Conservation (phyloP, 2,329 filamentous ascomycete genomes). For the Bipolaris cookei region DNA sequence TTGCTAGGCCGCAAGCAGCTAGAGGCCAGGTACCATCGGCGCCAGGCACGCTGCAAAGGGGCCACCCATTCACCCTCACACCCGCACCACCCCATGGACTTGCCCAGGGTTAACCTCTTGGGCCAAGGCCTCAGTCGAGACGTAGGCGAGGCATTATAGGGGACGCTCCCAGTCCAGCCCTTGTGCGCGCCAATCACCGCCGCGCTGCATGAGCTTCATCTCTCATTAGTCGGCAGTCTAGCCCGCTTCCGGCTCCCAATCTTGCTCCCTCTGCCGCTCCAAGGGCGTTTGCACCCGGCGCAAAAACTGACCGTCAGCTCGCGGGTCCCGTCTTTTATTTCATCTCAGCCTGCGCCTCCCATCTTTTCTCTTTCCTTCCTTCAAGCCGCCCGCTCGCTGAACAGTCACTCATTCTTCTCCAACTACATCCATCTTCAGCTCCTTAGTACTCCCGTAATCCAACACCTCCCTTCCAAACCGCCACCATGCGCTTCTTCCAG, state of each 20-base stretch:
- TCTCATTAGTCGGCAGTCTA: constrained; percentile 34
- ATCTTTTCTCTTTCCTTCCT: constrained; percentile 24
- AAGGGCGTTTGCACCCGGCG: constrained; percentile 30
- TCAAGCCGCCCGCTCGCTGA: constrained; percentile 28
- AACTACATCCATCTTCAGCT: constrained; percentile 23
- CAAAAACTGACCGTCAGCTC: constrained; percentile 20
- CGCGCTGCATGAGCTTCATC: constrained; percentile 28
- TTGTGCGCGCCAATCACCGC: constrained; percentile 26
- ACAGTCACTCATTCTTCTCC: constrained; percentile 40
- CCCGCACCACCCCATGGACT: neutral
- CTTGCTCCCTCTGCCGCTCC: constrained; percentile 44
- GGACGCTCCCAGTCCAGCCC: constrained; percentile 20
- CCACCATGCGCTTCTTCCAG: constrained; percentile 60
- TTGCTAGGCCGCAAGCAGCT: constrained; percentile 25
- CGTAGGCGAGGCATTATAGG: constrained; percentile 23
- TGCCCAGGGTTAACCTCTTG: constrained; percentile 17
- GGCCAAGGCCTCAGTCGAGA: constrained; percentile 20
- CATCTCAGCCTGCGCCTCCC: constrained; percentile 15
- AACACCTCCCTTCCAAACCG: constrained; percentile 11
- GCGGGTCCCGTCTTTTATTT: constrained; percentile 24
- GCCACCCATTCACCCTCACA: neutral
- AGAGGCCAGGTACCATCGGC: constrained; percentile 19
- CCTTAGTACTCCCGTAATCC: constrained; percentile 25
- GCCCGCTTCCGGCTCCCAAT: constrained; percentile 31
- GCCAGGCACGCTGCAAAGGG: constrained; percentile 27